These are phyloP conservation scores for Volutella citrinella DNA, from an alignment of 2,329 filamentous ascomycete species.

Conservation along the genomic window DNA sequence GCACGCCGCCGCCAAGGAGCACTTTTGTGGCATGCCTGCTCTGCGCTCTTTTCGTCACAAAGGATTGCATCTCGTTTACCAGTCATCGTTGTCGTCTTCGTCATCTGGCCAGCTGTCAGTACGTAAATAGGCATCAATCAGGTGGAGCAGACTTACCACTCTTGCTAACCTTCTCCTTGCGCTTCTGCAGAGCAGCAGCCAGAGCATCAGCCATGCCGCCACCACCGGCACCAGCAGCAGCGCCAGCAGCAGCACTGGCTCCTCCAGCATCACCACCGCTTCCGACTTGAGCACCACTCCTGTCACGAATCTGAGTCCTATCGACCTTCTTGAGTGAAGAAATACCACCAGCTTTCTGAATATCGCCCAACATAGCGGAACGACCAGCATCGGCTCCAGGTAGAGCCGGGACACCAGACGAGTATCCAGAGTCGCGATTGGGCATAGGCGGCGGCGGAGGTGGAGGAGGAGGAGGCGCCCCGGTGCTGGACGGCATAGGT, in stretches of 20 bases:
- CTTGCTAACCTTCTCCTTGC: conserved; percentile 91
- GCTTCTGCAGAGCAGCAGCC: conserved; percentile 71
- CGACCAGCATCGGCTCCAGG: conserved; percentile 45
- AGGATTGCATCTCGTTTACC: too few species aligned
- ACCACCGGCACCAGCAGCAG: conserved; percentile 50
- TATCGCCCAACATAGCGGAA: conserved; percentile 65
- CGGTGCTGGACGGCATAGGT: conserved; percentile 35
- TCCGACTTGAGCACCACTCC: conserved; percentile 63
- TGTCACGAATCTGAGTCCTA: conserved; percentile 65
- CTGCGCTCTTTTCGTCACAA: too few species aligned
- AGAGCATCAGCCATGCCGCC: conserved; percentile 79
- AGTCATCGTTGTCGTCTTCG: conserved; percentile 74
- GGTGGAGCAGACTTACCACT: conserved; percentile 70
- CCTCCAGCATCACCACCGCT: conserved; percentile 44
- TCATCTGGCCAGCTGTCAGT: conserved; percentile 55
- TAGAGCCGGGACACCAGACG: conserved; percentile 49
- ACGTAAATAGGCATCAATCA: background rate
- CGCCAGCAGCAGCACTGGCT: conserved; percentile 48
- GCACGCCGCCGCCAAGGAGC: too few species aligned
- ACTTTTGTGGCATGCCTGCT: too few species aligned
- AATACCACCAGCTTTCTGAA: conserved; percentile 67
- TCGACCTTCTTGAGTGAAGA: conserved; percentile 73
- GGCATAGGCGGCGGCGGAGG: conserved; percentile 41
- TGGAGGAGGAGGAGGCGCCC: conserved; percentile 27
- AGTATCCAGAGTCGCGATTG: conserved; percentile 57